Percentiles rank a stretch among this genome's conserved stretches.
These are phyloP conservation scores for Botrytis porri DNA, from an alignment of 2,329 filamentous ascomycete species.

Conservation along the genomic window DNA sequence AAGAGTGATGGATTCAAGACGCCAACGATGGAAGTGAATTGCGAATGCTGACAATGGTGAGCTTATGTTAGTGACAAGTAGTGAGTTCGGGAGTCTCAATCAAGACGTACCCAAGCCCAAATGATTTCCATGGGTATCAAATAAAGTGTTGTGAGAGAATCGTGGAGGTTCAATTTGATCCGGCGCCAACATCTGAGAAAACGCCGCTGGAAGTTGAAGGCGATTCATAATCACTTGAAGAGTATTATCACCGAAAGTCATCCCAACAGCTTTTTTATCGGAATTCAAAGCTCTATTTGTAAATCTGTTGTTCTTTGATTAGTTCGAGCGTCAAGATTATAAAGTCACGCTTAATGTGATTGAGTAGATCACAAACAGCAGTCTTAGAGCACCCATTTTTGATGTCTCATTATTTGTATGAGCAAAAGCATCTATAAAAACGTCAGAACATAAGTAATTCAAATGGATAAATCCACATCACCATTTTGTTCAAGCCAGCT, in stretches of 20 bases:
- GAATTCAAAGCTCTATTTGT: not conserved
- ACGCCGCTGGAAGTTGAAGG: not conserved
- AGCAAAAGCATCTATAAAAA: not conserved
- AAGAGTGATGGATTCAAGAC: conserved; percentile 8
- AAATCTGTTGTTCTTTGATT: not conserved
- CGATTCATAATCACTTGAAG: not conserved
- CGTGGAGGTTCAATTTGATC: conserved; percentile 15
- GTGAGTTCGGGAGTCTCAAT: too few species aligned
- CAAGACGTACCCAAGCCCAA: not conserved
- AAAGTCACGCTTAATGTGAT: not conserved
- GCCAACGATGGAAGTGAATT: conserved; percentile 6
- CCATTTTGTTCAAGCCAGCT: conserved; percentile 15
- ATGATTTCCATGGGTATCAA: conserved; percentile 6
- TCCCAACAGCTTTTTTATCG: not conserved
- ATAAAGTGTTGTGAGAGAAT: conserved; percentile 9
- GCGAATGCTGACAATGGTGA: not conserved
- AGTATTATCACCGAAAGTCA: conserved; percentile 7
- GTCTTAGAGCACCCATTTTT: conserved; percentile 6
- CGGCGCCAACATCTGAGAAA: conserved; percentile 13
- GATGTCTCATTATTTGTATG: not conserved
- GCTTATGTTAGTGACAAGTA: too few species aligned
- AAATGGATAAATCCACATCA: not conserved
- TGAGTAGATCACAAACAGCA: not conserved
- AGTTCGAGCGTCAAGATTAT: not conserved
- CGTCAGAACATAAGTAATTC: not conserved